Evolutionary conservation across 768 basidiomycete species (phyloP).

Genomic region (Leucosporidium scottii): DNA sequence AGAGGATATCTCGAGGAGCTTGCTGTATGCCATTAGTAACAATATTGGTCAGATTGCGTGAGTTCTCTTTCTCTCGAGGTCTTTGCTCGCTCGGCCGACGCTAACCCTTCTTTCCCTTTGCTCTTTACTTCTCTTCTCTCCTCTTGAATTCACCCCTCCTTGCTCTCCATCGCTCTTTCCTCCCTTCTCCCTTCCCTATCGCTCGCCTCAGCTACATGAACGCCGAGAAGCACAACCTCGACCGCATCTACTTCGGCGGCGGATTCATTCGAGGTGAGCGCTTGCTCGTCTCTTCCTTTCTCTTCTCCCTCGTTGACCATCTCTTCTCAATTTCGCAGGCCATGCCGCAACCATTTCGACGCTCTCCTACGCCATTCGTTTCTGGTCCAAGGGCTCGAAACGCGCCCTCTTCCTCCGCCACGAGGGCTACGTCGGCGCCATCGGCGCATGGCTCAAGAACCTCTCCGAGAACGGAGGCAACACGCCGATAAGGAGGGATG

Average conservation of each 20-base stretch:
- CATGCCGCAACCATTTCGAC: conserved; percentile 96
- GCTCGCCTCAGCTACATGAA: conserved; percentile 77
- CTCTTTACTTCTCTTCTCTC: not conserved
- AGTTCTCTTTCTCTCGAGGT: conserved; percentile 42
- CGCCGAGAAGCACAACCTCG: conserved; percentile 95
- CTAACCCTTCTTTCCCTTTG: not conserved
- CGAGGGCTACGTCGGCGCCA: conserved; percentile 90
- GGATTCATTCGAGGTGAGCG: conserved; percentile 90
- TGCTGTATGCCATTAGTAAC: conserved; percentile 94
- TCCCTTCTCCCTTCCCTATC: not conserved
- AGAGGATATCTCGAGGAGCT: conserved; percentile 88
- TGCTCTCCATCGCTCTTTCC: not conserved
- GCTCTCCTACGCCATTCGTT: conserved; percentile 95
- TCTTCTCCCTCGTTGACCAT: not conserved
- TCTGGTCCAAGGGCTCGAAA: conserved; percentile 98
- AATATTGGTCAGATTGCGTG: conserved; percentile 99
- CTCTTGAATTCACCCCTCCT: not conserved
- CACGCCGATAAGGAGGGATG: not conserved
- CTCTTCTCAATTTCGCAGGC: conserved; percentile 48
- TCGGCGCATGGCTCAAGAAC: conserved; percentile 98
- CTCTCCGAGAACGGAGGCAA: conserved; percentile 49
- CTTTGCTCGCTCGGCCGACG: too few species aligned
- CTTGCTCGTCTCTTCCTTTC: not conserved
- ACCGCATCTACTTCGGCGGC: conserved; percentile 97
- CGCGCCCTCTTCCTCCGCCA: conserved; percentile 93